Base-by-base conservation (phyloP, 352 stramenopile species). In the Phytophthora sojae region DNA sequence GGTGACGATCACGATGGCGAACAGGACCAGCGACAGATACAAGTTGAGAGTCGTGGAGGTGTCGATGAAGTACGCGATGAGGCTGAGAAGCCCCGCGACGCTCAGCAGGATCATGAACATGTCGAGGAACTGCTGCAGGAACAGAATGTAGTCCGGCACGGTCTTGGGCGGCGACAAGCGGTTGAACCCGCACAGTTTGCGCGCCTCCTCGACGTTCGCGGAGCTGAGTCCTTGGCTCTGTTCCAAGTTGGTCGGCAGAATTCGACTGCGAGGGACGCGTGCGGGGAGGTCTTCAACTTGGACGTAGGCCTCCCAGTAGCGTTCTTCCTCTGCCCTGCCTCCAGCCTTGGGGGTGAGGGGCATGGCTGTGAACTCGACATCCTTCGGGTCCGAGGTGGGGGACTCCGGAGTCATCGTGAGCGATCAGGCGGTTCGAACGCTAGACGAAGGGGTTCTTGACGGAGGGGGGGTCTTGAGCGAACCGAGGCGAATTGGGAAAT, bases 21-120 rank as follows among this genome's bases (percentile, higher is more conserved):
- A 87, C 29, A 86, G 53, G 39, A 81, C 71, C 45, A 86, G 61
- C 2, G 74, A 53, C 23, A 86, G 50, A 44, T 86, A 84, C 39
- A 84, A 37, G 45, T 86, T 87, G 37, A 85, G 60, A 23, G 25
- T 64, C 21, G 72, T 68, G 3, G 76, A 81, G 32, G 61, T 77
- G 69, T 86, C 71, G 45, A 84, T 71, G 39, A 84, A 75, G 56
- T 75, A 84, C 3, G 70, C 61, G 30, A 84, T 55, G 32, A 86
- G 62, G 19, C 71, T 81, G 11, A 86, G 60, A 5, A 77, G 9
- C 3, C 70, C 79, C 17, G 76, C 79, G 9, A 75, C 57, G 11
- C 14, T 74, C 45, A 84, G 61, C 44, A 86, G 54, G 17, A 84
- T 53, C 73, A 80, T 83, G 67, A 84, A 86, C 70, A 83, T 71